phyloP scores from a whole-genome alignment of 345 rosid genomes.

The Eutrema japonicum region DNA sequence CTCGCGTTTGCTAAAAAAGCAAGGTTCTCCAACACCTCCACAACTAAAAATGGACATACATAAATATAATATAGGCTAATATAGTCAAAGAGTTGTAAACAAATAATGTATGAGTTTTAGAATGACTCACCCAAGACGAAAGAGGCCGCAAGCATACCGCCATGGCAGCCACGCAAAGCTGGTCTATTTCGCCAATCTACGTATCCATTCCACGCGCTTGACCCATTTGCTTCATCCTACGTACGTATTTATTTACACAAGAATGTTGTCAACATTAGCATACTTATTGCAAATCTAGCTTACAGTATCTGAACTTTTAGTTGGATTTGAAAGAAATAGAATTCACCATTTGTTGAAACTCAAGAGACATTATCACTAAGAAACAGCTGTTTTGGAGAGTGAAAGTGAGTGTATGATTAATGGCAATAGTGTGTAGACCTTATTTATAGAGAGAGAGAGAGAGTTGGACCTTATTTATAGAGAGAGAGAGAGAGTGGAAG shows the following conservation, averaged over 20 bases:
- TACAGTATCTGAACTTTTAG: background rate
- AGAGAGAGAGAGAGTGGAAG: slow-evolving; percentile 24
- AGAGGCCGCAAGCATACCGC: slow-evolving; percentile 82
- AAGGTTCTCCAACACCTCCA: slow-evolving; percentile 86
- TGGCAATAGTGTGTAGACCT: slow-evolving; percentile 35
- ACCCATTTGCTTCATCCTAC: slow-evolving; percentile 56
- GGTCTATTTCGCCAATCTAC: slow-evolving; percentile 74
- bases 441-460: too few relatives aligned
- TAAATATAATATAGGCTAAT: background rate
- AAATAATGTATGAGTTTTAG: background rate
- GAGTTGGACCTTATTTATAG: slow-evolving; percentile 40
- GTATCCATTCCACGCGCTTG: slow-evolving; percentile 60
- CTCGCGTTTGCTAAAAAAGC: slow-evolving; percentile 93
- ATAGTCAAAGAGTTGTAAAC: background rate
- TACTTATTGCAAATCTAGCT: background rate
- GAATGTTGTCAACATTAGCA: background rate
- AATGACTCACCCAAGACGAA: slow-evolving; percentile 67
- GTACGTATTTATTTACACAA: slow-evolving; percentile 29
- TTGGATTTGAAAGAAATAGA: background rate
- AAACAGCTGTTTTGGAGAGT: slow-evolving; percentile 39
- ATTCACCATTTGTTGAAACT: slow-evolving; percentile 41
- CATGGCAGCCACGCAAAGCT: slow-evolving; percentile 64
- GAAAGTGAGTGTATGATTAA: slow-evolving; percentile 38
- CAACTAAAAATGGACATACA: slow-evolving; percentile 49
- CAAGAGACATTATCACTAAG: slow-evolving; percentile 34